Base-by-base conservation (phyloP, 2,329 filamentous ascomycete species). In the Xylaria sp. region DNA sequence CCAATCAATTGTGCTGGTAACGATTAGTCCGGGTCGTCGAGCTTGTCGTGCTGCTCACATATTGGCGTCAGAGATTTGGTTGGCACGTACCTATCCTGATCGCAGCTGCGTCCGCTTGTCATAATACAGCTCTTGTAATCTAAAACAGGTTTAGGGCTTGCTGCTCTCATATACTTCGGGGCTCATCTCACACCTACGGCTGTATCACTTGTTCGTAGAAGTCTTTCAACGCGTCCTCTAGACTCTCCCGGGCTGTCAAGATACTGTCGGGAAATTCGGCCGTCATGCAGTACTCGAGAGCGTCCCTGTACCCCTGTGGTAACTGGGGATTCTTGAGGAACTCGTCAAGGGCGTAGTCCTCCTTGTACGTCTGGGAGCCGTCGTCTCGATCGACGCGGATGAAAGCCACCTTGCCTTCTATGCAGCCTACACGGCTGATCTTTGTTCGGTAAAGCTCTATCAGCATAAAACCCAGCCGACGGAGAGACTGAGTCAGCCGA, bases 371-470 rank as follows among this genome's bases (percentile, higher is more conserved):
- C 20, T 7, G 32, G 23, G 28, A 34, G 28, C 51, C 51, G 18
- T 54, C 51, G 28, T n/a, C 51, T 13, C 25, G 15, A 15, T 54
- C 25, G 51, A 15, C 51, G 7, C 7, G 32, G 15, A 54, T n/a
- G 25, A 34, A 54, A 34, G 25, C 13, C 25, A 54, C 51, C 25
- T 54, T 12, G 25, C 15, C 25, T 54, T 32, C 50, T 6, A 23
- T 54, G 25, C 51, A 54, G 25, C 13, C 15, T 54, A 54, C n/a
- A n/a, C 28, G 25, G 25, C 51, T 54, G 28, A 54, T 54, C 51
- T 54, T 34, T 32, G 28, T 25, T 34, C 51, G 51, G 32, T 54
- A n/a, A 25, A 54, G 51, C 25, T 54, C 51, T 54, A 54, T 54
- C 25, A 54, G 18, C 51, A 54, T 54, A 9, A 34, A 34, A 10